A percentile compares a stretch with the other conserved stretches of the same genome.
These are phyloP conservation scores for Tylopilus rubrobrunneus DNA, from an alignment of 768 basidiomycete species.

Conservation along the genomic window DNA sequence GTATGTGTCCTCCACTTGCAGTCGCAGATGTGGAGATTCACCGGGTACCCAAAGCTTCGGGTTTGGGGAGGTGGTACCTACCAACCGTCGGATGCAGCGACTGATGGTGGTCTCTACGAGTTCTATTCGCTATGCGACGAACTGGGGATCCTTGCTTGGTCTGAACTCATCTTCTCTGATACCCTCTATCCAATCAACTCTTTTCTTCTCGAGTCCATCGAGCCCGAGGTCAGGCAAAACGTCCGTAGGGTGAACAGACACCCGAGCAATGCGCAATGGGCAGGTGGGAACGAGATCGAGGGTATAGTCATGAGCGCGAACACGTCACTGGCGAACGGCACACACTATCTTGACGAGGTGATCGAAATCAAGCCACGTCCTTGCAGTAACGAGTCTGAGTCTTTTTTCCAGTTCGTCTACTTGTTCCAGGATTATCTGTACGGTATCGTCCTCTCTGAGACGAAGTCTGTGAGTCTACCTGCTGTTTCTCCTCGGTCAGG, in stretches of 20 bases:
- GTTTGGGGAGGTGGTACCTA: slow-evolving; percentile 59
- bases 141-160: slow-evolving; percentile 58
- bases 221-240: slow-evolving; percentile 52
- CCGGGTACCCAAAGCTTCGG: slow-evolving; percentile 37
- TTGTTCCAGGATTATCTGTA: slow-evolving; percentile 45
- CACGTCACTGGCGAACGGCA: not conserved
- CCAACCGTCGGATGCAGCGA: slow-evolving; percentile 40
- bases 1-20: slow-evolving; percentile 28
- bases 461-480: slow-evolving; percentile 38
- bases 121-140: slow-evolving; percentile 59
- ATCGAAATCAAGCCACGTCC: not conserved
- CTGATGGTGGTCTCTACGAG: slow-evolving; percentile 46
- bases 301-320: slow-evolving; percentile 35
- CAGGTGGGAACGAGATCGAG: slow-evolving; percentile 43
- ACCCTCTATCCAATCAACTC: slow-evolving; percentile 52
- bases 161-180: slow-evolving; percentile 46
- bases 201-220: slow-evolving; percentile 47
- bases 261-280: slow-evolving; percentile 57
- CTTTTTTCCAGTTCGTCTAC: slow-evolving; percentile 30
- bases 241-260: slow-evolving; percentile 47
- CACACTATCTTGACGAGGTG: slow-evolving; percentile 41
- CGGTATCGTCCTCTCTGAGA: slow-evolving; percentile 42
- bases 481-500: no score
- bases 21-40: not conserved
- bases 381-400: not conserved